Evolutionary conservation across 106 monocot species (phyloP), one percentile per base, ranked within the genome.

Genomic region (Narthecium ossifragum): DNA sequence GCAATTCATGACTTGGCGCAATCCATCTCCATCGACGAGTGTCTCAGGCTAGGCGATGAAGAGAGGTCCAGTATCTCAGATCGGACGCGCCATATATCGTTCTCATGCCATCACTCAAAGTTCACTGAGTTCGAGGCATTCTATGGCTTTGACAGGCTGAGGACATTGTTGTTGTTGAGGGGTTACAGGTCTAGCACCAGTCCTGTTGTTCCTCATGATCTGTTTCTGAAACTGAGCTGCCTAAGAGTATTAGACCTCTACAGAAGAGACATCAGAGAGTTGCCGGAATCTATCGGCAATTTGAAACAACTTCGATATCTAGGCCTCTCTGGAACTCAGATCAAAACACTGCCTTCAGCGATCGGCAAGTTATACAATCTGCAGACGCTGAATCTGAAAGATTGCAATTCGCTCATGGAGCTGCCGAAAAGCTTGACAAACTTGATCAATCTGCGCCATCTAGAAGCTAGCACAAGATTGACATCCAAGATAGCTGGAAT

Each of bases 171-270:
- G 13, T 46, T 75, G 34, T 3, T 24, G 22, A 51, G 54, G 5
- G 70, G 65, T 26, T 62, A 37, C 31, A 67, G 46, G 49, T 12
- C 61, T 26, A 31, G 33, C 3, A 43, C 60, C 8, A 31, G 12
- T n/a, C n/a, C n/a, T 34, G 22, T 37, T 22, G 34, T 78, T 8
- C 77, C 77, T 24, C 12, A 31, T 12, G 39, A 56, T 13, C 33
- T 71, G 1, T 67, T 66, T 27, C 1, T 48, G 5, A 57, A 34
- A 10, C 37, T 78, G 49, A 71, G 30, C 22, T 67, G 22, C 28
- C 47, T 78, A 12, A 60, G 67, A 8, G 71, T 67, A 22, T 31
- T 78, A 33, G 77, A 78, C 60, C 54, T 78, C n/a, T 55, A 55
- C 18, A 33, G 50, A 33, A 55, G 66, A 34, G 40, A 60, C 18